These are phyloP conservation scores for Ogataea thermomethanolica DNA, from an alignment of 805 yeast species.

Conservation along the genomic window DNA sequence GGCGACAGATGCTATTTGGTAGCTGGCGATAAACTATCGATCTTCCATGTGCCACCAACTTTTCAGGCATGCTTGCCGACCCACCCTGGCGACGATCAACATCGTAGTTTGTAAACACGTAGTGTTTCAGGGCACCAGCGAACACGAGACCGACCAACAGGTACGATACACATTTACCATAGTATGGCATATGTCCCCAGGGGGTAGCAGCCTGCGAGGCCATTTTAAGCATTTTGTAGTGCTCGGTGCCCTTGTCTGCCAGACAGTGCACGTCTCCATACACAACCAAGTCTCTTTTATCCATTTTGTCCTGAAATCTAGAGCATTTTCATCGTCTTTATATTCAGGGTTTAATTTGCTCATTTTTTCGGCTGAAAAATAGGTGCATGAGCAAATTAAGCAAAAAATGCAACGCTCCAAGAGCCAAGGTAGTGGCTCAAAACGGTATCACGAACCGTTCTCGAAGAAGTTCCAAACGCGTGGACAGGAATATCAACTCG, in stretches of 20 bases:
- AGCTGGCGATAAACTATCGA: slow-evolving; percentile 32
- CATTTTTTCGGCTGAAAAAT: slow-evolving; percentile 1
- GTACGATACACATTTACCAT: slow-evolving; percentile 39
- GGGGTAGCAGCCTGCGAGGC: slow-evolving; percentile 32
- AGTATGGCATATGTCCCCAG: slow-evolving; percentile 31
- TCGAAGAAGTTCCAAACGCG: slow-evolving; percentile 22
- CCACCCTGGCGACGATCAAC: slow-evolving; percentile 14
- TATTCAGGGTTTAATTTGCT: slow-evolving; percentile 10
- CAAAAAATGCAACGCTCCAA: slow-evolving; percentile 34
- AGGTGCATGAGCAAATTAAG: slow-evolving; percentile 10
- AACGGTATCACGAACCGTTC: slow-evolving; percentile 32
- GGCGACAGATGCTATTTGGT: slow-evolving; percentile 31
- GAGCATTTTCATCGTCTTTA: not conserved
- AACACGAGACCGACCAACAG: slow-evolving; percentile 38
- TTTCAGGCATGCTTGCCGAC: slow-evolving; percentile 14
- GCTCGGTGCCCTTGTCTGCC: slow-evolving; percentile 29
- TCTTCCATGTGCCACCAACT: slow-evolving; percentile 31
- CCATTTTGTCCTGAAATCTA: not conserved
- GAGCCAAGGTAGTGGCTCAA: slow-evolving; percentile 34
- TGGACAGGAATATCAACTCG: slow-evolving; percentile 32
- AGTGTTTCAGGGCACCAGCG: slow-evolving; percentile 33
- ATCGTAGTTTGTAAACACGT: slow-evolving; percentile 15
- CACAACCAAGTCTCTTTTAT: slow-evolving; percentile 15
- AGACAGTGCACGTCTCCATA: slow-evolving; percentile 39
- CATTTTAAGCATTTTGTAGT: slow-evolving; percentile 21